Evolutionary conservation across 2,329 filamentous ascomycete species (phyloP).

Genomic region (Fusarium multiceps): DNA sequence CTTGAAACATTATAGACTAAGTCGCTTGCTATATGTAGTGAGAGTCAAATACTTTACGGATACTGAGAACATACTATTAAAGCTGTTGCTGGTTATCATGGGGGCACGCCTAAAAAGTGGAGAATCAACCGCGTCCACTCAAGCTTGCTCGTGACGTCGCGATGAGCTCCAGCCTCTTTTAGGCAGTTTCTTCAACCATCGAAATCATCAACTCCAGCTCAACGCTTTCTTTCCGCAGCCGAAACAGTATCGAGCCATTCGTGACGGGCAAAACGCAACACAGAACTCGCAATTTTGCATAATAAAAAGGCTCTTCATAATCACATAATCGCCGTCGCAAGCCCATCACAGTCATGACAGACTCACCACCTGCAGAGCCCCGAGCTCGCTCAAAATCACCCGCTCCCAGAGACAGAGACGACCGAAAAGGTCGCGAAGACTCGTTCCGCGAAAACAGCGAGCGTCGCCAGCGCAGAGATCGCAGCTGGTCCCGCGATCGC

Average conservation of each 20-base stretch:
- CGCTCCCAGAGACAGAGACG: conserved; percentile 15
- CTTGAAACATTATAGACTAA: neutral
- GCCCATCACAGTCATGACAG: conserved; percentile 18
- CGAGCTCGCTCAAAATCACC: conserved; percentile 34
- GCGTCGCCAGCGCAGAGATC: conserved; percentile 26
- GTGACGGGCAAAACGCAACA: neutral
- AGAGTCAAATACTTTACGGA: neutral
- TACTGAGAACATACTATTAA: neutral
- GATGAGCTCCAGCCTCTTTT: conserved; percentile 9
- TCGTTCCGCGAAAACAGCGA: conserved; percentile 13
- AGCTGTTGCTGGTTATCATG: neutral
- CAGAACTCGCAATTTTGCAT: neutral
- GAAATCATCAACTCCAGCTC: neutral
- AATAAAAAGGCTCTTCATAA: neutral
- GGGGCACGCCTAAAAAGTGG: conserved; percentile 14
- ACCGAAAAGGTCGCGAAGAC: conserved; percentile 13
- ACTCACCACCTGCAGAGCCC: conserved; percentile 33
- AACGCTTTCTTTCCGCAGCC: neutral
- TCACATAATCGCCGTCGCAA: neutral
- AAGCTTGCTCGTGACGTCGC: conserved; percentile 25
- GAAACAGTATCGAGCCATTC: neutral
- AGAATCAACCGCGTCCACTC: neutral
- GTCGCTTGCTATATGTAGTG: neutral
- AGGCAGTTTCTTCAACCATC: conserved; percentile 2
- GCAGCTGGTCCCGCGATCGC: conserved; percentile 27